Percentiles rank a stretch among this genome's conserved stretches.
Evolutionary conservation across 768 basidiomycete species (phyloP).

Genomic region (Auricularia heimuer): DNA sequence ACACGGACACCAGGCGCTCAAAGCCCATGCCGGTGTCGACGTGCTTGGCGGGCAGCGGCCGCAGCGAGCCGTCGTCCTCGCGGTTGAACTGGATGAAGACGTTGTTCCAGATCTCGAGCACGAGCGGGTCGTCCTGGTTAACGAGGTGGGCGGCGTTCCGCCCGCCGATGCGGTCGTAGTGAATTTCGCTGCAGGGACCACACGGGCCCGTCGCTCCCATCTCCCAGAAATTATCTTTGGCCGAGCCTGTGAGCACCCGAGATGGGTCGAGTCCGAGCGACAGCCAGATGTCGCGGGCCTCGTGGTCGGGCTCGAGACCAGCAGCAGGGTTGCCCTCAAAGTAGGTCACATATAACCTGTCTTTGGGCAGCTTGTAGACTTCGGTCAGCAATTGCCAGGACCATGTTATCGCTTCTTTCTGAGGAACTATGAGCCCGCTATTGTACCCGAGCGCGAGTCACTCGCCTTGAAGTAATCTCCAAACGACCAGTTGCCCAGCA

Average conservation of each 20-base stretch:
- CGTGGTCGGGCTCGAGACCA: constrained; percentile 78
- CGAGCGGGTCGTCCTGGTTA: constrained; percentile 93
- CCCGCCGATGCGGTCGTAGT: constrained; percentile 96
- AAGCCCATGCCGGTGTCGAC: constrained; percentile 99
- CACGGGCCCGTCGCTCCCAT: constrained; percentile 99
- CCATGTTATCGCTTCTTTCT: constrained; percentile 89
- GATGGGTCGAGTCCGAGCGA: constrained; percentile 81
- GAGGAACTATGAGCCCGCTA: constrained; percentile 3
- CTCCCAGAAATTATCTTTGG: constrained; percentile 99
- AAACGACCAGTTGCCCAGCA: constrained; percentile 99
- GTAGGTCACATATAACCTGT: constrained; percentile 93
- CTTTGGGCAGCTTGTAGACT: constrained; percentile 79
- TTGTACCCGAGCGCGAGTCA: neutral
- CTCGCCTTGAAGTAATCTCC: constrained; percentile 97
- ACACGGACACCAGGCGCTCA: constrained; percentile 88
- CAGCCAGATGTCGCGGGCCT: constrained; percentile 82
- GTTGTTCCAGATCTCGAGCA: constrained; percentile 99
- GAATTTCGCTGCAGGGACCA: constrained; percentile 96
- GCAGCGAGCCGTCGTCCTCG: constrained; percentile 76
- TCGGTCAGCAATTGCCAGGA: constrained; percentile 93
- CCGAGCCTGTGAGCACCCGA: constrained; percentile 86
- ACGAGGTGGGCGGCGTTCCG: constrained; percentile 88
- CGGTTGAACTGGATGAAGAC: constrained; percentile 99
- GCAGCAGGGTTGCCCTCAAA: constrained; percentile 89
- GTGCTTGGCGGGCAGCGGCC: constrained; percentile 78